Base-by-base conservation (phyloP, 2,329 filamentous ascomycete species). In the Reticulascus tulasneorum region DNA sequence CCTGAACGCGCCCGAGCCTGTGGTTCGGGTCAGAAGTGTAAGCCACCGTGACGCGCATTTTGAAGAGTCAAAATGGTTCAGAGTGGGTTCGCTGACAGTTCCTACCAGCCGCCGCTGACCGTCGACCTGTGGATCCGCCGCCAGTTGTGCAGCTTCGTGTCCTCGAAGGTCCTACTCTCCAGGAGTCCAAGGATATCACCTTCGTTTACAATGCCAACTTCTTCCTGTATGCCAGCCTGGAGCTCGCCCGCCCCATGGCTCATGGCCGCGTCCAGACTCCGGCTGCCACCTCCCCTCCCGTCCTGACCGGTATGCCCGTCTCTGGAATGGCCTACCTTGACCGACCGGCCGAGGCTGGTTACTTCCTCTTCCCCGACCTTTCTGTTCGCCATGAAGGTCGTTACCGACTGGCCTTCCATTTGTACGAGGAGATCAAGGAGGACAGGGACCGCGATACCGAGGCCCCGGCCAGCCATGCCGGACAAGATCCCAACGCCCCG, bases 281-380 rank as follows among this genome's bases (percentile, higher is more conserved):
- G 20, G 69, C 79, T n/a, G 77, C 84, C 9, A 77, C 79, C 32
- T 82, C 80, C 39, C 82, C 84, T 27, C 86, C 93, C 0, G 90
- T 97, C 17, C 69, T 98, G 49, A 97, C 91, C 0, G 93, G 93
- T 47, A 91, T 94, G 51, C 89, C 90, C 1, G 91, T 95, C 11
- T 93, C 91, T 13, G 93, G 91, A 39, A 94, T 96, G 76, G 90
- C 91, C 17, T 96, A 97, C 56, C 75, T 98, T 33, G 91, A 97
- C 58, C 84, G 91, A 28, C 93, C 93, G 3, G 63, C 66, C 24
- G 76, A 80, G 48, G 79, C 78, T 26, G 93, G 90, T 36, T 98
- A 97, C 62, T 98, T 98, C 63, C 86, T 98, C 60, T 98, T 98
- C 59, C 93, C 93, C 4, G 93, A 98, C 61, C 71, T 97, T 19